Percentiles rank a stretch among this genome's conserved stretches.
These are phyloP conservation scores for Haematococcus sp. DNA, from an alignment of 139 green algal genomes.

Conservation along the genomic window DNA sequence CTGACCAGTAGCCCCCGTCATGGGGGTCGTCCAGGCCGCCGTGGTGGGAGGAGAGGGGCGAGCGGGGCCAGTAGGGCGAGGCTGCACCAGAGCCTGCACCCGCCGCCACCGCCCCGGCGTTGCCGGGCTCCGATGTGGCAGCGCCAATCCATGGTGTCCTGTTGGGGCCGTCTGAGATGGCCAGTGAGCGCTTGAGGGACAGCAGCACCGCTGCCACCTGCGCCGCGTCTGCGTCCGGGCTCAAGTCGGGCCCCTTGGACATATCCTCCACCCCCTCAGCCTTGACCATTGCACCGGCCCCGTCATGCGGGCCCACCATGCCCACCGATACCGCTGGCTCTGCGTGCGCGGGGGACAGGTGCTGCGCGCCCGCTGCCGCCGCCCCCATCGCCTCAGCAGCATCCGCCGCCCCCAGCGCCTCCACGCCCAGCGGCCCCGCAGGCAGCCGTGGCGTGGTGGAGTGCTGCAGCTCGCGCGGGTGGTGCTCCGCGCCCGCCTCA, in stretches of 20 bases:
- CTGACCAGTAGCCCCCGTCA: conserved; percentile 4
- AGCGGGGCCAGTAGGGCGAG: neutral
- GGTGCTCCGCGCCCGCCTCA: too few relatives aligned
- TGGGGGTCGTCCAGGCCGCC: neutral
- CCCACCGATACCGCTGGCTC: too few relatives aligned
- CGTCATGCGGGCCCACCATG: too few relatives aligned
- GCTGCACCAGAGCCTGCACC: neutral
- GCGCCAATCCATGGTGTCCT: neutral
- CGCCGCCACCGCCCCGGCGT: neutral
- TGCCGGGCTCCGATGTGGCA: too few relatives aligned
- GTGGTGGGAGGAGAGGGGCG: neutral
- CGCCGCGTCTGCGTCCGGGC: neutral
- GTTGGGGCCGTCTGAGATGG: neutral
- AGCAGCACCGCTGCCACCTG: conserved; percentile 15
- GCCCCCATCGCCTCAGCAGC: neutral
- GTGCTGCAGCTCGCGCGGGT: too few relatives aligned
- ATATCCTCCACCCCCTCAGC: too few relatives aligned
- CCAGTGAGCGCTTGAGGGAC: conserved; percentile 2
- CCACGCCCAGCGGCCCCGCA: neutral
- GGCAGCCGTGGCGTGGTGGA: neutral
- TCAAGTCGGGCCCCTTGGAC: too few relatives aligned
- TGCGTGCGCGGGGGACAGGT: too few relatives aligned
- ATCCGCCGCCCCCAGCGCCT: neutral
- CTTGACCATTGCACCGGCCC: too few relatives aligned
- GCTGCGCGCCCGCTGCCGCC: neutral